These are phyloP conservation scores for Echeveria elegans DNA, from an alignment of 164 flowering plant genomes.

Conservation along the genomic window DNA sequence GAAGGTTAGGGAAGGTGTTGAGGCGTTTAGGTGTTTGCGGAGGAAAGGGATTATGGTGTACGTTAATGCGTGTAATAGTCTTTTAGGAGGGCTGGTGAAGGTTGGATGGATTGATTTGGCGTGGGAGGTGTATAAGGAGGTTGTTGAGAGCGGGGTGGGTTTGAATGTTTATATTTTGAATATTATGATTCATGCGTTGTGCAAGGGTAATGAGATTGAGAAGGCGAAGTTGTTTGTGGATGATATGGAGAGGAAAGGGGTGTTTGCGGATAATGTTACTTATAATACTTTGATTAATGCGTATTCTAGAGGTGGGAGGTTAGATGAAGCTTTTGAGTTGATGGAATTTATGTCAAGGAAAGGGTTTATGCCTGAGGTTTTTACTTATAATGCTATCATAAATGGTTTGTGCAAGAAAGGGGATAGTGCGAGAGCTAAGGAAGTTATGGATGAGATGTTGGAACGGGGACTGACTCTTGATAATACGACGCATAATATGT, in stretches of 20 bases:
- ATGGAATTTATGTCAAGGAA: constrained; percentile 40
- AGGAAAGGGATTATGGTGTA: constrained; percentile 41
- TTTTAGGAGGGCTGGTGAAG: constrained; percentile 77
- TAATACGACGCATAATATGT: constrained; percentile 53
- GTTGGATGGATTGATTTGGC: constrained; percentile 69
- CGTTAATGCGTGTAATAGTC: constrained; percentile 69
- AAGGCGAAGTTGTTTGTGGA: constrained; percentile 28
- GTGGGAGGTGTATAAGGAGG: constrained; percentile 52
- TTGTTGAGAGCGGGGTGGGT: constrained; percentile 30
- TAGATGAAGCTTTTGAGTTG: constrained; percentile 54
- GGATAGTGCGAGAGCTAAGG: constrained; percentile 39
- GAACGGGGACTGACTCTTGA: constrained; percentile 50
- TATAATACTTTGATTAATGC: constrained; percentile 63
- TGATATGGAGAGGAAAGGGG: constrained; percentile 61
- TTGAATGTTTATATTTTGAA: constrained; percentile 73
- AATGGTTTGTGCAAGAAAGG: constrained; percentile 69
- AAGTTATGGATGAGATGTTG: constrained; percentile 47
- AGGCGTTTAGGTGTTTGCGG: constrained; percentile 47
- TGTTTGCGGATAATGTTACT: constrained; percentile 57
- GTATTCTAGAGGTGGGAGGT: constrained; percentile 46
- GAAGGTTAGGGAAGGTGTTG: constrained; percentile 60
- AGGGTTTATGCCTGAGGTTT: constrained; percentile 49
- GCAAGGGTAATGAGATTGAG: constrained; percentile 53
- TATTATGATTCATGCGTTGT: constrained; percentile 76
- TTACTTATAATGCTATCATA: constrained; percentile 57